Evolutionary conservation across 2,329 filamentous ascomycete species (phyloP).

Genomic region (Tolypocladium inflatum): DNA sequence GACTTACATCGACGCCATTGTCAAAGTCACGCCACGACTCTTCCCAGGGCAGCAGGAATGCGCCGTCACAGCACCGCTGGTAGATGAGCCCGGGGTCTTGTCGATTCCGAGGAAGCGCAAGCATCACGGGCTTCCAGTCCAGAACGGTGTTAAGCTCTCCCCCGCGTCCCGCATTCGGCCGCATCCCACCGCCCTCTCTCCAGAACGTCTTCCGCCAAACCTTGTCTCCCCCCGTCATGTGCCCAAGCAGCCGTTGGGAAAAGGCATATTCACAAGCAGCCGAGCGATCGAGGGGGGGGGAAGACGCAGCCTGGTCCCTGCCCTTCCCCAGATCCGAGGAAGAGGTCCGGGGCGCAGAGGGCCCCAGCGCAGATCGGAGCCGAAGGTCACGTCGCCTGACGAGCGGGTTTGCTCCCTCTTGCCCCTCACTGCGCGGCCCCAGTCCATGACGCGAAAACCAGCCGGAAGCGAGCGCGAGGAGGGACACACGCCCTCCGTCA

Average conservation of each 20-base stretch:
- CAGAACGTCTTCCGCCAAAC: not conserved
- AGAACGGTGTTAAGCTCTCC: not conserved
- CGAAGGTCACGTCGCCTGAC: not conserved
- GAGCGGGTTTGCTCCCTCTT: not conserved
- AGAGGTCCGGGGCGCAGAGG: not conserved
- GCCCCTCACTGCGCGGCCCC: not conserved
- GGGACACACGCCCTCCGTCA: not conserved
- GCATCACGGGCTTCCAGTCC: not conserved
- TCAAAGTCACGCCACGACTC: not conserved
- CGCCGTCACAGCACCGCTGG: not conserved
- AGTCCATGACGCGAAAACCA: not conserved
- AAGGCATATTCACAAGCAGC: not conserved
- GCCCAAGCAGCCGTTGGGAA: not conserved
- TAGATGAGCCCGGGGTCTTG: not conserved
- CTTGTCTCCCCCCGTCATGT: not conserved
- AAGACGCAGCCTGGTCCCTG: not conserved
- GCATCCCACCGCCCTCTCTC: not conserved
- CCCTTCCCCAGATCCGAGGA: not conserved
- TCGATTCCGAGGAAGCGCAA: not conserved
- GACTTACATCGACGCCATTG: not conserved
- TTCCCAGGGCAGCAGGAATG: not conserved
- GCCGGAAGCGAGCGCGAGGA: not conserved
- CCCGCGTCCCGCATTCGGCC: not conserved
- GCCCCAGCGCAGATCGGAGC: not conserved
- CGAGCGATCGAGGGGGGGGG: not conserved